Evolutionary conservation across 345 rosid genomes (phyloP).

Genomic region (Salix koriyanagi): DNA sequence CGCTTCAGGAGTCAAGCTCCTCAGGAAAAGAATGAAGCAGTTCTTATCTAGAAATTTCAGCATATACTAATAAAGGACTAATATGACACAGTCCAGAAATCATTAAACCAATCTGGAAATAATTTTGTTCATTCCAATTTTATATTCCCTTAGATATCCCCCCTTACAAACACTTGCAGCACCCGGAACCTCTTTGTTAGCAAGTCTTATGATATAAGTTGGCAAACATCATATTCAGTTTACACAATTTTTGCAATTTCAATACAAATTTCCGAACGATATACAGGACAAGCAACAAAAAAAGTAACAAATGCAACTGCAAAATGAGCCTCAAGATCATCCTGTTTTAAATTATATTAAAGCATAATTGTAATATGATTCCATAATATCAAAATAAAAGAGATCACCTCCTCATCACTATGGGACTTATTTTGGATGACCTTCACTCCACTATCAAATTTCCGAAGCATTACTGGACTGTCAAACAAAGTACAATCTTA

Average conservation of each 20-base stretch:
- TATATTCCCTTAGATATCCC: not conserved
- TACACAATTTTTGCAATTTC: not conserved
- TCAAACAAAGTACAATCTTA: constrained; percentile 24
- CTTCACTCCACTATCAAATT: constrained; percentile 96
- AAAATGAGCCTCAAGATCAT: not conserved
- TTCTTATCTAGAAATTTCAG: not conserved
- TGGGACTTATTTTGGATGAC: constrained; percentile 92
- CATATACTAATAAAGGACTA: not conserved
- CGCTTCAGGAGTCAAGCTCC: no score
- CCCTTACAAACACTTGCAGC: not conserved
- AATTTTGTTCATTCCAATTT: not conserved
- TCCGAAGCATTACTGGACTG: constrained; percentile 97
- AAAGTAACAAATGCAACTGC: not conserved
- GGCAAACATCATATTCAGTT: not conserved
- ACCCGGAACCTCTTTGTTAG: not conserved
- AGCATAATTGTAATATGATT: not conserved
- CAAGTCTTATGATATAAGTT: not conserved
- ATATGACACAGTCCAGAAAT: not conserved
- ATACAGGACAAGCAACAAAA: not conserved
- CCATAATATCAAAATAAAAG: constrained; percentile 11
- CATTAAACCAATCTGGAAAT: not conserved
- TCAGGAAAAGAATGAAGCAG: no score
- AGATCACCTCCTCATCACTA: constrained; percentile 82
- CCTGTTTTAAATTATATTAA: not conserved
- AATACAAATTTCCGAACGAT: not conserved